These are phyloP conservation scores for Aureobasidium sp. DNA, from an alignment of 2,329 filamentous ascomycete genomes.

Conservation along the genomic window DNA sequence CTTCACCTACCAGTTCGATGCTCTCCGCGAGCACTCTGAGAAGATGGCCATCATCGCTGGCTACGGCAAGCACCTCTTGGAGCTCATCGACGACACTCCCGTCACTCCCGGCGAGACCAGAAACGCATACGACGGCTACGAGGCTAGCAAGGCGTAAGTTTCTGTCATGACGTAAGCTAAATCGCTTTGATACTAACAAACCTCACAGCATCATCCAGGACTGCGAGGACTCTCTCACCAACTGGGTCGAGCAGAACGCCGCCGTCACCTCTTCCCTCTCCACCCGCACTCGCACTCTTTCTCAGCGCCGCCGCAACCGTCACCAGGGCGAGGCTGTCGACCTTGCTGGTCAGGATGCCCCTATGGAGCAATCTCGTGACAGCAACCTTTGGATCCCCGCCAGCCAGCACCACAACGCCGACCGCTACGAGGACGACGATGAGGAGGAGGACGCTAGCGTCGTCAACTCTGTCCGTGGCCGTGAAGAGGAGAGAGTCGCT, in stretches of 20 bases:
- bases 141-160: conserved; percentile 77
- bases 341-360: conserved; percentile 73
- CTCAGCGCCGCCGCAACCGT: conserved; percentile 67
- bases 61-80: conserved; percentile 95
- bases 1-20: conserved; percentile 97
- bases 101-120: conserved; percentile 96
- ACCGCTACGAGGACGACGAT: conserved; percentile 57
- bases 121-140: conserved; percentile 93
- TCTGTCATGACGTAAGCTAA: too few relatives aligned
- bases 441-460: conserved; percentile 52
- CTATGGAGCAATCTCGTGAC: conserved; percentile 65
- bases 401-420: conserved; percentile 54
- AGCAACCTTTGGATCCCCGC: conserved; percentile 76
- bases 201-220: conserved; percentile 80
- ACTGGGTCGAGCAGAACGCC: conserved; percentile 90
- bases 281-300: conserved; percentile 77
- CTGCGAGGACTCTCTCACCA: conserved; percentile 93
- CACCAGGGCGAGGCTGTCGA: conserved; percentile 65
- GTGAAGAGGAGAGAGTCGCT: conserved; percentile 33
- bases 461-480: conserved; percentile 37
- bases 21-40: conserved; percentile 92
- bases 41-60: conserved; percentile 97
- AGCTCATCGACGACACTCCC: conserved; percentile 91
- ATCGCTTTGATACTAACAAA: conserved; percentile 20
- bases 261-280: conserved; percentile 83